Evolutionary conservation across 2,329 filamentous ascomycete genomes (phyloP), one percentile per base, ranked within the genome.

Genomic region (Cladosporium sp.): DNA sequence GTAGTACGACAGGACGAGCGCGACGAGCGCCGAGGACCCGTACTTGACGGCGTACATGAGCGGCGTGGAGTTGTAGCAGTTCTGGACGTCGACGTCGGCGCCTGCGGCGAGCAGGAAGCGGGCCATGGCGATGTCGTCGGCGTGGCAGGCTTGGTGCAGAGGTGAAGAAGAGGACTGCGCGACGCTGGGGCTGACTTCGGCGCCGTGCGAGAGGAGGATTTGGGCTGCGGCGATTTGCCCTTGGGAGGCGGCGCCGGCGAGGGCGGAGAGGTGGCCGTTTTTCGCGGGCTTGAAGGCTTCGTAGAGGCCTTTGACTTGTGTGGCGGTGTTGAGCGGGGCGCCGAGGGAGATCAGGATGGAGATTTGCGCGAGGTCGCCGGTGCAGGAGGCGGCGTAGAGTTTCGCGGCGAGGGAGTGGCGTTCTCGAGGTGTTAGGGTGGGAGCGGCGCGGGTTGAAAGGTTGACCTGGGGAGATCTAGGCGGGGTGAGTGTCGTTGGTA

Each of bases 11-110:
- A 68, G 58, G 6, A 67, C 41, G 2, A 66, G 57, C 8, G 54
- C 45, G 28, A 67, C 55, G 34, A 67, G 56, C 1, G 58, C 56
- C 2, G 52, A 48, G 1, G 59, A 61, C 13, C 56, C 59, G 51
- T 66, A 63, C 38, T 65, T 65, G 44, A 57, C 61, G 9, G 66
- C 65, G 59, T 66, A 66, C 66, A 68, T 68, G 19, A 65, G 53
- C 1, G 65, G 61, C 1, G 65, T 64, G 14, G 60, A 59, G 32
- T 65, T 65, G 56, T 64, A 68, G 32, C 54, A 53, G 42, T 68
- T 67, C 16, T 61, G 51, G 32, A 56, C 58, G 56, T 66, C 56
- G 46, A 61, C 53, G 38, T 62, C 46, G 9, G 61, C 58, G 34
- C 58, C 60, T 5, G 53, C 40, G 10, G 54, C 54, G 16, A 63